These are phyloP conservation scores for Parascedosporium putredinis DNA, from an alignment of 2,329 filamentous ascomycete genomes.

Conservation along the genomic window DNA sequence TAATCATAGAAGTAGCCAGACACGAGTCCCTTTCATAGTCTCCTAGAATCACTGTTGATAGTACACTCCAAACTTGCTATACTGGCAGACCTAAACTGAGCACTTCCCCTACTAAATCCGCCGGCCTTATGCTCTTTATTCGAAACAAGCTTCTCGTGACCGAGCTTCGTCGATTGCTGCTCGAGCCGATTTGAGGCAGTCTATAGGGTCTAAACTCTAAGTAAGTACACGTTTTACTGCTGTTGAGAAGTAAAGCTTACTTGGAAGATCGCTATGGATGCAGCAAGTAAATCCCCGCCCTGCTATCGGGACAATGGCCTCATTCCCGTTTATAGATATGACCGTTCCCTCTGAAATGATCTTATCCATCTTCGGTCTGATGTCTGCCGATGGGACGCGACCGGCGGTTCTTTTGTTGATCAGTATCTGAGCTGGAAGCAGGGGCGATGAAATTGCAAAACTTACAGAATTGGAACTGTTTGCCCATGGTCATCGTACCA, in stretches of 20 bases:
- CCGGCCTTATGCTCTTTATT: not conserved
- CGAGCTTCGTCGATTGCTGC: not conserved
- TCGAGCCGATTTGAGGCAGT: not conserved
- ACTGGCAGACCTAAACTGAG: too few relatives aligned
- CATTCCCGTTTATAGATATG: not conserved
- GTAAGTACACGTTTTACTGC: too few relatives aligned
- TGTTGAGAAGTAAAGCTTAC: not conserved
- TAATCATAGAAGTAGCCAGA: too few relatives aligned
- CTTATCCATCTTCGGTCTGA: not conserved
- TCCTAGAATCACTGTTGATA: too few relatives aligned
- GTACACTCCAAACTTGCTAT: too few relatives aligned
- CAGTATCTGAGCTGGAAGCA: not conserved
- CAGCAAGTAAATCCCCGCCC: not conserved
- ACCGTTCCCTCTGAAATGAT: not conserved
- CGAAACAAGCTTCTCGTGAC: not conserved
- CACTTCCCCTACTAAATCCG: too few relatives aligned
- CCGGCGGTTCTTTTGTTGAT: not conserved
- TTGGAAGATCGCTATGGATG: not conserved
- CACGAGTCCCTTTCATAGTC: too few relatives aligned
- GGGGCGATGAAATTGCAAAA: not conserved
- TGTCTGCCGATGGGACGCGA: not conserved
- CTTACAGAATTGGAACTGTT: not conserved
- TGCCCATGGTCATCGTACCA: conserved; percentile 1
- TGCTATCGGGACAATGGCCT: not conserved
- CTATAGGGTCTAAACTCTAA: too few relatives aligned